Percentiles rank a stretch among this genome's conserved stretches.
Conservation (phyloP, 1,139 yeast species). For the Protomyces inouyei region DNA sequence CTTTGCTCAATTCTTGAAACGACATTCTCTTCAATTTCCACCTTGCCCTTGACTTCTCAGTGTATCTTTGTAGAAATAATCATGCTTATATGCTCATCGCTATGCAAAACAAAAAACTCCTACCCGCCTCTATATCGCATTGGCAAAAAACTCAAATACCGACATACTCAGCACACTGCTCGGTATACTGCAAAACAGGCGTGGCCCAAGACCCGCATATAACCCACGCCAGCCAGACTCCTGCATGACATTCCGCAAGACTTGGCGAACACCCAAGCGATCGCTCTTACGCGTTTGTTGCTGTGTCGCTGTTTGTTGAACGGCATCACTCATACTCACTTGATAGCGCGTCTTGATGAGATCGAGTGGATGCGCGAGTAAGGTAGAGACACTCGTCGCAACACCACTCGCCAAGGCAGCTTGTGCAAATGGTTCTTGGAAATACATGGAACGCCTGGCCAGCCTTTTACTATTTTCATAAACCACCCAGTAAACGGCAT, state of each 20-base stretch:
- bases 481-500: constrained; percentile 33
- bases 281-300: not conserved
- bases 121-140: no score
- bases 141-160: constrained; percentile 20
- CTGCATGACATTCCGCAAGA: constrained; percentile 19
- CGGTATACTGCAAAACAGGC: constrained; percentile 27
- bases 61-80: not conserved
- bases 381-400: constrained; percentile 43
- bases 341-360: constrained; percentile 47
- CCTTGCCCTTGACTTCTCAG: not conserved
- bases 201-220: constrained; percentile 23
- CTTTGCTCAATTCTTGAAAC: not conserved
- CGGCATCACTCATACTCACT: constrained; percentile 27
- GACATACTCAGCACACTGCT: constrained; percentile 28
- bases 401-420: constrained; percentile 40
- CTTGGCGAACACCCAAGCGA: constrained; percentile 12
- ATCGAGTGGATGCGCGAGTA: constrained; percentile 44
- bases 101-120: not conserved
- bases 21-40: not conserved
- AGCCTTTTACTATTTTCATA: constrained; percentile 30
- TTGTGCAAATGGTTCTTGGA: constrained; percentile 9
- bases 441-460: constrained; percentile 1
- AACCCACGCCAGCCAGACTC: constrained; percentile 26
- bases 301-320: not conserved
- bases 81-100: not conserved